Percentiles rank a stretch among this genome's conserved stretches.
Evolutionary conservation across 179 eudicot genomes (phyloP).

Genomic region (Dionaea muscipula): DNA sequence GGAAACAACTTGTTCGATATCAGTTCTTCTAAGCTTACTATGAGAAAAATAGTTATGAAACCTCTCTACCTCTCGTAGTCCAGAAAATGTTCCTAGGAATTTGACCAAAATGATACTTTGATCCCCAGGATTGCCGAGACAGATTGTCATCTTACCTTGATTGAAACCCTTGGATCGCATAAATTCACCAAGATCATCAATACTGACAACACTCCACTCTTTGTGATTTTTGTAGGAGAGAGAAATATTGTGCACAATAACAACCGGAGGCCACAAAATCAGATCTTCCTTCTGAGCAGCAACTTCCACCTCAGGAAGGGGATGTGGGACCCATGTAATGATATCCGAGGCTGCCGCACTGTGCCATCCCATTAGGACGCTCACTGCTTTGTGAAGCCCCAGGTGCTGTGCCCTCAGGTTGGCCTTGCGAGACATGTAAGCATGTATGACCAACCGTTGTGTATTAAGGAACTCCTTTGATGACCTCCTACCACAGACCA

Average conservation of each 20-base stretch:
- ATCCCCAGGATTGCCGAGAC: conserved; percentile 37
- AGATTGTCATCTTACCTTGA: conserved; percentile 32
- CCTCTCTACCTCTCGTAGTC: conserved; percentile 46
- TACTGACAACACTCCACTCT: conserved; percentile 19
- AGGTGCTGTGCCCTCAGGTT: conserved; percentile 41
- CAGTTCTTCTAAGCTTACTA: conserved; percentile 31
- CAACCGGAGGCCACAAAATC: conserved; percentile 51
- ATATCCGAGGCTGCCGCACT: conserved; percentile 22
- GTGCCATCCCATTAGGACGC: conserved; percentile 54
- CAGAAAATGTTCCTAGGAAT: conserved; percentile 46
- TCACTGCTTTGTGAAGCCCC: conserved; percentile 53
- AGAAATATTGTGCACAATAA: conserved; percentile 35
- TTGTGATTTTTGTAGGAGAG: conserved; percentile 17
- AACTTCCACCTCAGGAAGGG: conserved; percentile 23
- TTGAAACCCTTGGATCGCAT: conserved; percentile 40
- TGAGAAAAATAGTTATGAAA: conserved; percentile 36
- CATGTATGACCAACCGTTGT: conserved; percentile 32
- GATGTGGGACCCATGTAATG: conserved; percentile 24
- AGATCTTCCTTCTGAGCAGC: conserved; percentile 44
- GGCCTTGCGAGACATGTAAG: conserved; percentile 36
- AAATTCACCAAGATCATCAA: conserved; percentile 30
- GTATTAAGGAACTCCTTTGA: conserved; percentile 51
- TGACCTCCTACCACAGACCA: conserved; percentile 41
- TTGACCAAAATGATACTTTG: conserved; percentile 34
- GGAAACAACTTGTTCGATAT: conserved; percentile 23